Base-by-base conservation (phyloP, 805 yeast genomes). In the Dipodascopsis uninucleata region DNA sequence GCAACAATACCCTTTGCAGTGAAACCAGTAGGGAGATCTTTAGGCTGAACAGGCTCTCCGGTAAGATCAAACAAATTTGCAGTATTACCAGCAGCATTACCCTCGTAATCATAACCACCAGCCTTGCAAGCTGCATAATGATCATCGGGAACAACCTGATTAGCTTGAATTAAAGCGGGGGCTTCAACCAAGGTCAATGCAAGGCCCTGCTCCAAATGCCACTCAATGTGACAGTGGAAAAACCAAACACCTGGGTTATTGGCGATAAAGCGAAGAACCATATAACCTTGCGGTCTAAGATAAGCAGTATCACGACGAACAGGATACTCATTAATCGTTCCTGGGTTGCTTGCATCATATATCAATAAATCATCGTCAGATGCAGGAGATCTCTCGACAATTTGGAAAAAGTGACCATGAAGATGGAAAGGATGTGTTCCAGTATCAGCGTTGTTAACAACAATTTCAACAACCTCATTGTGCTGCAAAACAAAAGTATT, bases 201-300 rank as follows among this genome's bases (percentile, higher is more conserved):
- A 59, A 90, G 76, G 61, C 98, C 98, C 72, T 93, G 97, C 61
- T 81, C 76, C 73, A 90, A 76, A 71, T 93, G 98, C 98, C 98
- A 90, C 66, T 93, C 97, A 61, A 93, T 84, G 66, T 90, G 98
- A 69, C 98, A 90, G 71, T 90, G 98, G 94, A 93, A 93, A 66
- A 81, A 78, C 98, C 97, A 90, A 34, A 89, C 89, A 71, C 98
- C 98, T 25, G 97, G 98, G 66, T 93, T 93, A 64, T 84, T 81
- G 42, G 97, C 95, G 61, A 76, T 78, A 74, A 88, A 90, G 63
- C 97, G 78, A 52, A 90, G 61, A 25, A 86, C 89, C 60, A 88
- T 75, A 70, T 85, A 81, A 1, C 96, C 88, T 62, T 85, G 85
- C 22, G 95, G 88, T 62, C 79, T 76, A 36, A 85, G 85, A 58